Evolutionary conservation across 352 stramenopile species (phyloP).

Genomic region (Phytopythium delawarense): DNA sequence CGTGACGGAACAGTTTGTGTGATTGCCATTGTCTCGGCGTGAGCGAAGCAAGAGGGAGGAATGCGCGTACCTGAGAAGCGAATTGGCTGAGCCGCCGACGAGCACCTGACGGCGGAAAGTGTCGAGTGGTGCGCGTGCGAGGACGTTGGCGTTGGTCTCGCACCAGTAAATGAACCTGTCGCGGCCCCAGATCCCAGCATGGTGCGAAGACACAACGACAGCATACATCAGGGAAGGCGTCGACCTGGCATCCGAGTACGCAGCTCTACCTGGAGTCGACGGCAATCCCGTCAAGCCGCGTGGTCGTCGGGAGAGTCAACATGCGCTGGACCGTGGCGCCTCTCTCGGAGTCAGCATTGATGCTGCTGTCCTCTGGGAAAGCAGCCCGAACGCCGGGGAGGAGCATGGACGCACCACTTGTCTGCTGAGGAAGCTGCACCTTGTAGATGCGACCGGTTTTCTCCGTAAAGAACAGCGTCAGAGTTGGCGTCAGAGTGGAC

Average conservation of each 20-base stretch:
- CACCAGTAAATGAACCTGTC: slow-evolving; percentile 67
- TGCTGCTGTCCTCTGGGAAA: slow-evolving; percentile 9
- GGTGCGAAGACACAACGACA: not conserved
- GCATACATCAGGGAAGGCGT: not conserved
- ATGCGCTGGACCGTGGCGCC: slow-evolving; percentile 20
- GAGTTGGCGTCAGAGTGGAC: not conserved
- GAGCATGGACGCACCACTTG: not conserved
- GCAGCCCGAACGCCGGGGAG: slow-evolving; percentile 2
- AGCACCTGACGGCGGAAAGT: slow-evolving; percentile 47
- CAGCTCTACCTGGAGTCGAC: slow-evolving; percentile 39
- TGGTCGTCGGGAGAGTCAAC: slow-evolving; percentile 35
- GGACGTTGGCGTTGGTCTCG: slow-evolving; percentile 58
- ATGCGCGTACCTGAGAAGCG: slow-evolving; percentile 34
- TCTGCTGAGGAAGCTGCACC: not conserved
- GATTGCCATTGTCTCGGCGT: not conserved
- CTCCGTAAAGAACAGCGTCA: slow-evolving; percentile 63
- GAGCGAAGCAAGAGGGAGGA: not conserved
- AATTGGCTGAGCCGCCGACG: slow-evolving; percentile 47
- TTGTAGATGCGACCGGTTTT: slow-evolving; percentile 62
- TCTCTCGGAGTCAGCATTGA: slow-evolving; percentile 7
- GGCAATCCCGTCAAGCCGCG: slow-evolving; percentile 55
- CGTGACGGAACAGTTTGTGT: slow-evolving; percentile 1
- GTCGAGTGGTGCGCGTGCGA: slow-evolving; percentile 40
- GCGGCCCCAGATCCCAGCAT: not conserved
- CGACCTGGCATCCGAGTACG: not conserved